phyloP scores from a whole-genome alignment of 345 rosid species.

The Luvunga scandens region DNA sequence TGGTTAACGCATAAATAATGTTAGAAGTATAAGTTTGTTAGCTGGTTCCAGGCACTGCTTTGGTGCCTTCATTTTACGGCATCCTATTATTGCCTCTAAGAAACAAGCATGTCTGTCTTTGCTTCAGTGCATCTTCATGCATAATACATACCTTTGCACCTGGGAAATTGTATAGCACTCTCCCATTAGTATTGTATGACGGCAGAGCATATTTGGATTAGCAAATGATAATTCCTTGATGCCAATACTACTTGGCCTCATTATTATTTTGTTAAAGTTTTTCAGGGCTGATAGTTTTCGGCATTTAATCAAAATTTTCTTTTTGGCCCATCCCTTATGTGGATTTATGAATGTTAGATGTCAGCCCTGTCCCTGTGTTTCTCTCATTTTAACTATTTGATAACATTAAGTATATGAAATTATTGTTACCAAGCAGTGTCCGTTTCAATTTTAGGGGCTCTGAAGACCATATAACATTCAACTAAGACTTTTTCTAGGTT shows the following conservation, averaged over 20 bases:
- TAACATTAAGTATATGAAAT: background rate
- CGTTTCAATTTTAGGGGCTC: conserved; percentile 13
- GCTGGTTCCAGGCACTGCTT: background rate
- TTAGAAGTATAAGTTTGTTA: conserved; percentile 5
- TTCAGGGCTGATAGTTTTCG: background rate
- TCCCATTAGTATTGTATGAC: background rate
- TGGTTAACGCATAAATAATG: background rate
- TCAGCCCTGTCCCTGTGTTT: background rate
- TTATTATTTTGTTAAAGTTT: background rate
- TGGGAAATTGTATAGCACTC: conserved; percentile 6
- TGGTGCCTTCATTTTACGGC: background rate
- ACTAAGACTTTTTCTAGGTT: conserved; percentile 56
- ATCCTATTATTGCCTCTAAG: background rate
- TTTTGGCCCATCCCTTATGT: background rate
- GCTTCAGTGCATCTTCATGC: background rate
- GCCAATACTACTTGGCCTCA: background rate
- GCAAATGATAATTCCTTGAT: background rate
- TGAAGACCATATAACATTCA: conserved; percentile 25
- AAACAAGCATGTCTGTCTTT: background rate
- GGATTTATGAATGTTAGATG: background rate
- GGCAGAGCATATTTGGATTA: background rate
- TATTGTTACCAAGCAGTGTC: background rate
- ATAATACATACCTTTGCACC: background rate
- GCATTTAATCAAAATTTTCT: background rate
- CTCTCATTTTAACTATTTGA: background rate